Evolutionary conservation across 441 rosid genomes (phyloP).

Genomic region (Populus hybrid): DNA sequence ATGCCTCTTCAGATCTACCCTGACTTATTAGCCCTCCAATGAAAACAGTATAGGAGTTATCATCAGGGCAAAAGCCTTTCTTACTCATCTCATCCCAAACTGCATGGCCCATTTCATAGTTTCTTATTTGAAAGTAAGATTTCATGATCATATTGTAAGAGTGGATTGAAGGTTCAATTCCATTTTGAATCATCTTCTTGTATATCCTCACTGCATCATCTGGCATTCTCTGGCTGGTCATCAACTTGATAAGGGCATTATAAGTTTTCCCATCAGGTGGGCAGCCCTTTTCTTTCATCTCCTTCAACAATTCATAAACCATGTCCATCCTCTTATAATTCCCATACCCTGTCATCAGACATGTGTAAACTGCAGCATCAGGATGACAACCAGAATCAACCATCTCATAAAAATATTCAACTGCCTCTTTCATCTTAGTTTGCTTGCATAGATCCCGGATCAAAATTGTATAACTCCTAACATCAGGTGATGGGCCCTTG

Average conservation of each 20-base stretch:
- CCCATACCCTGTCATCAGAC: slow-evolving; percentile 81
- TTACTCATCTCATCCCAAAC: slow-evolving; percentile 78
- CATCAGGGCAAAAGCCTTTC: slow-evolving; percentile 73
- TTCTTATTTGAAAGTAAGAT: slow-evolving; percentile 59
- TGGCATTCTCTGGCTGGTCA: slow-evolving; percentile 52
- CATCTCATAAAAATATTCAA: slow-evolving; percentile 70
- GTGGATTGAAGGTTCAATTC: slow-evolving; percentile 66
- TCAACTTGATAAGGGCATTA: slow-evolving; percentile 72
- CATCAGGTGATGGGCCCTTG: slow-evolving; percentile 71
- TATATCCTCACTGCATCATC: slow-evolving; percentile 62
- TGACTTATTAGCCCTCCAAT: slow-evolving; percentile 57
- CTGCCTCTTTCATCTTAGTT: slow-evolving; percentile 61
- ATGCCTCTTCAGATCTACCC: slow-evolving; percentile 62
- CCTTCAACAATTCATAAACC: slow-evolving; percentile 59
- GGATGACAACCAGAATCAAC: slow-evolving; percentile 48
- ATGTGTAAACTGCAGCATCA: slow-evolving; percentile 71
- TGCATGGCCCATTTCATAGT: slow-evolving; percentile 52
- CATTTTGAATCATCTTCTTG: slow-evolving; percentile 60
- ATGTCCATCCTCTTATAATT: slow-evolving; percentile 56
- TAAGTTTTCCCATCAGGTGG: slow-evolving; percentile 71
- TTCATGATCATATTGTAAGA: slow-evolving; percentile 82
- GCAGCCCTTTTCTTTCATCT: slow-evolving; percentile 74
- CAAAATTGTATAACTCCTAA: slow-evolving; percentile 68
- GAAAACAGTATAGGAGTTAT: slow-evolving; percentile 62
- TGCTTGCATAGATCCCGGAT: slow-evolving; percentile 73